Evolutionary conservation across 768 basidiomycete species (phyloP), one percentile per base, ranked within the genome.

Genomic region (Hericium coralloides): DNA sequence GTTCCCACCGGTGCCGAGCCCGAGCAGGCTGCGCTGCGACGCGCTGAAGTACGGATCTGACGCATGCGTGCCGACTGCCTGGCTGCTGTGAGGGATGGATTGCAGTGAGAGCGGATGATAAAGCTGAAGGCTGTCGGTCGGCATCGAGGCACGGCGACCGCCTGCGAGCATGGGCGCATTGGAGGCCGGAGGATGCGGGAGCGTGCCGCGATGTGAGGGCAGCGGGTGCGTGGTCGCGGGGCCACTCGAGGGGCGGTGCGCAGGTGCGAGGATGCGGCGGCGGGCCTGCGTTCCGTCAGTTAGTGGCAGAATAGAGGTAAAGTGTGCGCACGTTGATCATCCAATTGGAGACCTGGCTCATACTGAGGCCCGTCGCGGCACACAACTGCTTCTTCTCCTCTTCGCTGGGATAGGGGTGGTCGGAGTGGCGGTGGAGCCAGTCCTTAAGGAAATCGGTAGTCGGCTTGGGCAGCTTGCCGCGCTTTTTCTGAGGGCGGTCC

Each of bases 291-390:
- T 23, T 31, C 47, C 53, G 52, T 65, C 58, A 66, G 59, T 55
- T 54, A 2, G 50, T 55, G 58, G 61, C 59, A 26, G 49, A 56
- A 58, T 52, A 26, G 12, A 45, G 51, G 18, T 18, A 18, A 58
- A 48, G n/a, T 43, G 12, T 15, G 14, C 81, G 53, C 55, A 81
- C 90, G 64, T 92, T 92, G 66, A 92, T 92, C 90, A 92, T 92
- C 90, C 90, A 92, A 69, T 92, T 92, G 53, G 88, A 90, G 0
- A 92, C 89, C 70, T 93, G 90, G 71, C 79, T 83, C 89, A 92
- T 92, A 73, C 84, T 89, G 60, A 93, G 73, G 23, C 89, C 89
- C 1, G 90, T 93, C 41, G 87, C 87, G 64, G 87, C 82, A 70
- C 90, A 92, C 62, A 93, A 73, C 67, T 89, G 87, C 66, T 92